Evolutionary conservation across 495 filamentous ascomycete genomes (phyloP), one percentile per base, ranked within the genome.

Genomic region (Penicillium maclennaniae): DNA sequence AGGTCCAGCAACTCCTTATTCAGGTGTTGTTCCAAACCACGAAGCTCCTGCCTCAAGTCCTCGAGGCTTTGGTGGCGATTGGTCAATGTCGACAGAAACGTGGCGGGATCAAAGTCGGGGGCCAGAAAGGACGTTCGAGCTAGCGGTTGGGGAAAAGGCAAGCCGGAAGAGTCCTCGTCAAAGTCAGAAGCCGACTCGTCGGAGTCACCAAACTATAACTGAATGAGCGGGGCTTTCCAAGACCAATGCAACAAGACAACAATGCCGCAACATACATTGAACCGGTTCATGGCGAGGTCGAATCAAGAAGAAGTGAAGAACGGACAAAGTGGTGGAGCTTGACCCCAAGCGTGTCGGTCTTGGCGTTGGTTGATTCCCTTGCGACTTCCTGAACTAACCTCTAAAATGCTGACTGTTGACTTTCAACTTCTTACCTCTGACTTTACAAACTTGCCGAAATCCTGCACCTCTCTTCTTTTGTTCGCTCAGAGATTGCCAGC

Each of bases 41-140:
- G 84, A 4, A 99, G 77, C 59, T 99, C 95, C 25, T 84, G 68
- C 15, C 92, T 88, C 16, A 99, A 77, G 68, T 99, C 95, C 67
- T 96, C 92, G 43, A 99, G 88, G 3, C 90, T 96, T 66, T 98
- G 93, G 65, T 97, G 92, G 1, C 93, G 86, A 63, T 91, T 86
- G 27, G 79, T 85, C 0, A 97, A 77, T 5, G 86, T 85, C 6
- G 89, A 88, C 36, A 99, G 85, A 73, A 95, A 99, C 0, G 74
- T 72, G 6, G 86, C 81, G 16, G 95, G 87, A 56, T 87, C 81
- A 73, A 99, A 99, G 56, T 84, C 70, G 1, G 86, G 79, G 15
- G 83, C 69, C 4, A 96, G 83, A 70, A 96, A 97, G 51, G 88
- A 87, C 34, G 75, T 69, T 20, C 92, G 88, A 12, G 88, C 79